A percentile compares a stretch with the other conserved stretches of the same genome.
phyloP scores from a whole-genome alignment of 331 rosid genomes.

The Pyrus hybrid region DNA sequence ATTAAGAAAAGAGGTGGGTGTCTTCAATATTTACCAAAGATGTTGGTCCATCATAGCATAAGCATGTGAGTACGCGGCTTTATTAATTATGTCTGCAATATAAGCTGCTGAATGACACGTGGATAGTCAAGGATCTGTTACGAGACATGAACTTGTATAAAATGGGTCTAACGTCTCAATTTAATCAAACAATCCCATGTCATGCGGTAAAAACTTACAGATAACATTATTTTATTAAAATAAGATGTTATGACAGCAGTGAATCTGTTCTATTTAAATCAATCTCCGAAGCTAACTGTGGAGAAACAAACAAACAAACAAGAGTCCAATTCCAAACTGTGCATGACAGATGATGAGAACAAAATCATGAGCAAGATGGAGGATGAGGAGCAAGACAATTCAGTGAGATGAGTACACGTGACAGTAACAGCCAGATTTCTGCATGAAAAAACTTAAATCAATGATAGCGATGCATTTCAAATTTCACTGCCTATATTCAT shows the following conservation, averaged over 20 bases:
- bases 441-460: background rate
- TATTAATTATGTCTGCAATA: background rate
- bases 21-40: background rate
- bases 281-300: too few species aligned
- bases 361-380: background rate
- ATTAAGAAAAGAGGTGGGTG: background rate
- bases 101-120: background rate
- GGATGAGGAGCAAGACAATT: conserved; percentile 5
- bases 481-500: background rate
- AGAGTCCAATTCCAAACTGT: background rate
- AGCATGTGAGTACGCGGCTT: background rate
- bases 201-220: rapidly evolving
- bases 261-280: background rate
- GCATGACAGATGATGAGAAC: background rate
- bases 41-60: background rate
- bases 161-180: too few species aligned
- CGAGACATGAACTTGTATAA: background rate
- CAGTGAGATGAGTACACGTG: conserved; percentile 35
- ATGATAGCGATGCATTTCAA: background rate
- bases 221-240: too few species aligned
- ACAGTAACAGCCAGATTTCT: conserved; percentile 9
- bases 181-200: too few species aligned
- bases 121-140: background rate
- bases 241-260: background rate
- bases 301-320: background rate